Conservation (phyloP, 202 grass and related monocot genomes). For the Brachypodium distachyon region DNA sequence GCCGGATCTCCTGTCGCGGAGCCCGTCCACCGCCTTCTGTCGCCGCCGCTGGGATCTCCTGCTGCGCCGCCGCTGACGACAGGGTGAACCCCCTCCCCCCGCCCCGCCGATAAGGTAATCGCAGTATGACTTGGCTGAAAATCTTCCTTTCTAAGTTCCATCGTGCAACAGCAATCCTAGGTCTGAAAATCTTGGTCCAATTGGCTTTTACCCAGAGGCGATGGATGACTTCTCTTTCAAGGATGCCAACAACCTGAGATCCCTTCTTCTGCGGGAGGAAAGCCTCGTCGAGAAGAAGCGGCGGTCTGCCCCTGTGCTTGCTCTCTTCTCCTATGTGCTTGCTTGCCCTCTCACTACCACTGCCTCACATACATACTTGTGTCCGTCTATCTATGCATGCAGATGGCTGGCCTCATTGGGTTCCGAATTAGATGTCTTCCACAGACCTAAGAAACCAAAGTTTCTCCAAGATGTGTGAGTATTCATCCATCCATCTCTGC, state of each 20-base stretch:
- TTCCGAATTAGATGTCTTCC: neutral
- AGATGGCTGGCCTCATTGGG: slow-evolving; percentile 26
- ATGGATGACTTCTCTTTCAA: slow-evolving; percentile 13
- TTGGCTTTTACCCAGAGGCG: neutral
- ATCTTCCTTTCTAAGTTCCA: neutral
- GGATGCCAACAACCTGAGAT: slow-evolving; percentile 17
- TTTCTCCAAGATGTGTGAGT: slow-evolving; percentile 25
- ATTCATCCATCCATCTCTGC: neutral
- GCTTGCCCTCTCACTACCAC: neutral
- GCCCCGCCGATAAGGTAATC: no score
- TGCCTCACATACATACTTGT: neutral
- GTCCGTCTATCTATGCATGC: neutral
- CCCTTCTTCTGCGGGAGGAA: slow-evolving; percentile 18
- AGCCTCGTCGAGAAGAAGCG: slow-evolving; percentile 22
- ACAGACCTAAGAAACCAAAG: slow-evolving; percentile 27
- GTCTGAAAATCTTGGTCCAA: neutral
- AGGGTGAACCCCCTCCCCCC: no score
- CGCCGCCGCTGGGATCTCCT: no score
- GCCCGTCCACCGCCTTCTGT: no score
- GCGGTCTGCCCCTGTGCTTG: neutral
- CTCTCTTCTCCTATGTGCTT: neutral
- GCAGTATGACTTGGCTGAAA: neutral
- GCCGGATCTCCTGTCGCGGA: no score
- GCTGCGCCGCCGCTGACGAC: no score
- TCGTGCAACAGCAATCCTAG: no score